These are phyloP conservation scores for Cladosporium velox DNA, from an alignment of 2,329 filamentous ascomycete genomes.

Conservation along the genomic window DNA sequence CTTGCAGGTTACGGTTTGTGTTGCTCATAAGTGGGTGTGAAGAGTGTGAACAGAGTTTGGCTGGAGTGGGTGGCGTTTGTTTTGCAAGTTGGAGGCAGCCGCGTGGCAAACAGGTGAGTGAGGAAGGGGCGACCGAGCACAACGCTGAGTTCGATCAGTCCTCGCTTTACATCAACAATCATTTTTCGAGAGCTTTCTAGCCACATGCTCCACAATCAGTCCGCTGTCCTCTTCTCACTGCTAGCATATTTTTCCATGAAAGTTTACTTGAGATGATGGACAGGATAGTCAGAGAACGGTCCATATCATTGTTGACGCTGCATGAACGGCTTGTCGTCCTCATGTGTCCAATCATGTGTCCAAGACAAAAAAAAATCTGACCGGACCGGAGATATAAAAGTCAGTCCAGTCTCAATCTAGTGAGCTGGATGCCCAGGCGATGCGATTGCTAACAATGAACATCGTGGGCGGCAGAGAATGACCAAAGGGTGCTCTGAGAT, in stretches of 20 bases:
- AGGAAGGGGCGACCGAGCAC: background rate
- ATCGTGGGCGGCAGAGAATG: constrained; percentile 23
- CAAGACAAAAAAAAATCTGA: constrained; percentile 18
- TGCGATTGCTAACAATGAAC: constrained; percentile 22
- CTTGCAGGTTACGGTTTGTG: no score
- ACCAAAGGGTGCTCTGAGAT: constrained; percentile 4
- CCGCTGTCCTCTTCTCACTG: no score
- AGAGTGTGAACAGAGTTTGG: background rate
- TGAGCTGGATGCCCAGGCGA: constrained; percentile 25
- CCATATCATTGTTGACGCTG: no score
- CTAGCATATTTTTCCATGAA: no score
- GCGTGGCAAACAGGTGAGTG: background rate
- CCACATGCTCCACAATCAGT: no score
- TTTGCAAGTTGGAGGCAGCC: background rate
- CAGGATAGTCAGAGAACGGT: no score
- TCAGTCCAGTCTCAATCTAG: constrained; percentile 19
- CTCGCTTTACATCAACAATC: background rate
- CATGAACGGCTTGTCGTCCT: no score
- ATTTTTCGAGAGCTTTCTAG: background rate
- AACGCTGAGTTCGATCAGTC: background rate
- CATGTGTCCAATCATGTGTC: background rate
- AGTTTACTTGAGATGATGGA: no score
- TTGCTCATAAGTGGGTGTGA: background rate
- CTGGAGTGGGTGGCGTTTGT: background rate
- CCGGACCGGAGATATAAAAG: constrained; percentile 14